Percentiles rank a stretch among this genome's conserved stretches.
Conservation (phyloP, 129 eudicot species). For the Logfia minima region DNA sequence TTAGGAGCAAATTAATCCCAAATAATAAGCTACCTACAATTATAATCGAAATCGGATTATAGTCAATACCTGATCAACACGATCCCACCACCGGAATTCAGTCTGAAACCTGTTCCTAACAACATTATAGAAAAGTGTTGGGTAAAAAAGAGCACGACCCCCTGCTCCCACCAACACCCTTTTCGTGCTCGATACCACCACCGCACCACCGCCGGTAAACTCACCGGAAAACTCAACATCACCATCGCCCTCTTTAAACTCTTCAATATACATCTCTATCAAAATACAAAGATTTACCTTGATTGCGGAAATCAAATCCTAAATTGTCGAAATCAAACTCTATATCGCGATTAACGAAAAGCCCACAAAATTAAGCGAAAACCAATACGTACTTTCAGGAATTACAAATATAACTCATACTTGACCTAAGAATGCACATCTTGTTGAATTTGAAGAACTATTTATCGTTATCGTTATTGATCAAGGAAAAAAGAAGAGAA, state of each 20-base stretch:
- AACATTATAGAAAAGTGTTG: conserved; percentile 73
- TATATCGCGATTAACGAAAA: conserved; percentile 14
- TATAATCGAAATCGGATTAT: not conserved
- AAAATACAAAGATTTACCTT: not conserved
- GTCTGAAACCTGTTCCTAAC: conserved; percentile 70
- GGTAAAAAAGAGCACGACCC: conserved; percentile 83
- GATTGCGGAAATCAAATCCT: conserved; percentile 20
- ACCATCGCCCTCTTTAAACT: conserved; percentile 52
- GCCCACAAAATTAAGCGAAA: conserved; percentile 16
- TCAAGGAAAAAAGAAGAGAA: not conserved
- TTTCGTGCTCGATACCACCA: conserved; percentile 49
- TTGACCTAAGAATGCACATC: conserved; percentile 15
- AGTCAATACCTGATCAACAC: conserved; percentile 68
- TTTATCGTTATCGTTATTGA: not conserved
- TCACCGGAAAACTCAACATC: conserved; percentile 30
- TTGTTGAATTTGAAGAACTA: conserved; percentile 17
- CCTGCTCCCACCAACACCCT: conserved; percentile 81
- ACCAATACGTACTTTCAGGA: conserved; percentile 5
- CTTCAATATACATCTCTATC: conserved; percentile 61
- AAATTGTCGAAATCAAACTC: conserved; percentile 21
- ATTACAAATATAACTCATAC: conserved; percentile 9
- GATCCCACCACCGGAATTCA: conserved; percentile 92
- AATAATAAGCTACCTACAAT: conserved; percentile 1
- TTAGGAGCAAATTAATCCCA: not conserved
- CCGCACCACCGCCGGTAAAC: conserved; percentile 17